Conservation (phyloP, 768 basidiomycete genomes). For the Lactarius hengduanensis region DNA sequence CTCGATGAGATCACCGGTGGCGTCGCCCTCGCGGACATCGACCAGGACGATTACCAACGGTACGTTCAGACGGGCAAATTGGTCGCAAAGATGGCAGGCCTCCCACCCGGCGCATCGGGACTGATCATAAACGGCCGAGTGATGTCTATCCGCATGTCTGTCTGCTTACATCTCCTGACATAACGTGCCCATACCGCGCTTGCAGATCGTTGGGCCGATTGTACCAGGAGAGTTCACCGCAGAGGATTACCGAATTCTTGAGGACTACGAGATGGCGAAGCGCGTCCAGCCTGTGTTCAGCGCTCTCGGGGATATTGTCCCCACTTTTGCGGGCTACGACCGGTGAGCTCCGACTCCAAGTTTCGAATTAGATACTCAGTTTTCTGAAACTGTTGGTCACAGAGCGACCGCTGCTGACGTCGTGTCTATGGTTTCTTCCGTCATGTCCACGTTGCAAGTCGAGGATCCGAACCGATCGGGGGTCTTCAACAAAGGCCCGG, state of each 20-base stretch:
- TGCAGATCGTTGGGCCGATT: conserved; percentile 78
- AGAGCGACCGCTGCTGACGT: conserved; percentile 60
- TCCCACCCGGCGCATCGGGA: conserved; percentile 59
- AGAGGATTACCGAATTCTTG: conserved; percentile 72
- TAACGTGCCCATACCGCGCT: too few relatives aligned
- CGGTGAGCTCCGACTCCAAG: conserved; percentile 3
- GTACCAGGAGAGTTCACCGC: conserved; percentile 53
- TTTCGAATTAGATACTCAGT: not conserved
- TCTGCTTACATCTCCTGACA: conserved; percentile 9
- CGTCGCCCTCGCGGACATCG: conserved; percentile 37
- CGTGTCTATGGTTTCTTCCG: conserved; percentile 64
- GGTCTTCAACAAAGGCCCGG: conserved; percentile 63
- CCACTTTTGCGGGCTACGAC: conserved; percentile 20
- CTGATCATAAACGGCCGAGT: conserved; percentile 85
- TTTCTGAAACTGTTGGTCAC: conserved; percentile 2
- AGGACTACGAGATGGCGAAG: conserved; percentile 70
- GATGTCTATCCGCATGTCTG: conserved; percentile 33
- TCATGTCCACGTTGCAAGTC: conserved; percentile 66
- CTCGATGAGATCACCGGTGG: conserved; percentile 39
- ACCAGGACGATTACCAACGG: conserved; percentile 38
- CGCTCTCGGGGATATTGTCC: conserved; percentile 58
- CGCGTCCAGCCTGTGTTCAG: conserved; percentile 66
- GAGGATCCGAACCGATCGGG: conserved; percentile 74
- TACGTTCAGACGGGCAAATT: conserved; percentile 48
- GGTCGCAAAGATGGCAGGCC: conserved; percentile 53